phyloP scores from a whole-genome alignment of 352 stramenopile species.

The Pythium biforme region DNA sequence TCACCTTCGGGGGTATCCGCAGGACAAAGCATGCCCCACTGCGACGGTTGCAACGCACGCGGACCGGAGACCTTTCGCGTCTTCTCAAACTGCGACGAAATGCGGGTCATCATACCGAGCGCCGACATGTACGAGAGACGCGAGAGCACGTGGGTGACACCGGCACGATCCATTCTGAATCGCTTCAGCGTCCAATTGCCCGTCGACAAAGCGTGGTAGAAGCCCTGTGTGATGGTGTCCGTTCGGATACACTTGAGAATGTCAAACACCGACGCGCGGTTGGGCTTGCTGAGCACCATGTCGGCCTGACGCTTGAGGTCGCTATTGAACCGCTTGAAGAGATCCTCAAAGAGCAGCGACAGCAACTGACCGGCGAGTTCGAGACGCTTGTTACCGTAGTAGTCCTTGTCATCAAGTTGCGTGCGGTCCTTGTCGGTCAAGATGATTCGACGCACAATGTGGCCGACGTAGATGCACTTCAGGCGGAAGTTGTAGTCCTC shows the following conservation, averaged over 20 bases:
- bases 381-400: conserved; percentile 99
- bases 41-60: conserved; percentile 96
- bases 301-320: conserved; percentile 98
- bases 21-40: conserved; percentile 99
- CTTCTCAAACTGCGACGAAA: conserved; percentile 99
- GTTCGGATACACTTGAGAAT: conserved; percentile 97
- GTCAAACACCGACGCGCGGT: conserved; percentile 97
- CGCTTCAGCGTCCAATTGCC: conserved; percentile 99
- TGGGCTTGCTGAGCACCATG: conserved; percentile 97
- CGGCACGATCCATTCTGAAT: conserved; percentile 99
- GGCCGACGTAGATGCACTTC: conserved; percentile 98
- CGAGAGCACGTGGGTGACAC: conserved; percentile 96
- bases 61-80: conserved; percentile 98
- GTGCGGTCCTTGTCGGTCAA: conserved; percentile 87
- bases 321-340: conserved; percentile 98
- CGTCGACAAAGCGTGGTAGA: conserved; percentile 82
- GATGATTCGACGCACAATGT: conserved; percentile 95
- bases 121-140: conserved; percentile 98
- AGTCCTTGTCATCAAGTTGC: conserved; percentile 98
- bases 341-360: conserved; percentile 98
- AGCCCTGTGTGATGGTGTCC: conserved; percentile 97
- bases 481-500: conserved; percentile 96
- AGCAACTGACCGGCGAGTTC: conserved; percentile 98
- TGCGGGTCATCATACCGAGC: conserved; percentile 99
- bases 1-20: conserved; percentile 99